Conservation (phyloP, 768 basidiomycete species). For the Coprinopsis cinerea region DNA sequence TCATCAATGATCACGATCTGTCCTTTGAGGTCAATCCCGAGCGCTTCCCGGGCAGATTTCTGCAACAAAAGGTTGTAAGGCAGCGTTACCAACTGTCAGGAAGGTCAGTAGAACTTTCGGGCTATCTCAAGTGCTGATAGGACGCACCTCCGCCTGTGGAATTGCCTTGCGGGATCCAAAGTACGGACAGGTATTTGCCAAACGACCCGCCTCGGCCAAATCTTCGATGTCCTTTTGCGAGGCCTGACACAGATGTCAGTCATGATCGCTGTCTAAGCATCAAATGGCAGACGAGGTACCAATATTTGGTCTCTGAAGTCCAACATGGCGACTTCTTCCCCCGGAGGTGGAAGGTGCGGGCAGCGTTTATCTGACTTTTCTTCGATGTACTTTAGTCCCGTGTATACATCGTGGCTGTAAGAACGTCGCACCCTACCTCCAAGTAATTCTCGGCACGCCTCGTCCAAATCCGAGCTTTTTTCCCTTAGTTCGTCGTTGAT, state of each 20-base stretch:
- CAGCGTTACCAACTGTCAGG: constrained; percentile 70
- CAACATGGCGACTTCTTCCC: constrained; percentile 65
- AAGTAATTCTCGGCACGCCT: constrained; percentile 78
- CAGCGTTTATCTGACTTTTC: constrained; percentile 69
- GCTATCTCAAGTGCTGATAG: neutral
- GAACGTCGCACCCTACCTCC: constrained; percentile 41
- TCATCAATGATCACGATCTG: constrained; percentile 93
- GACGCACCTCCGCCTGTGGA: constrained; percentile 77
- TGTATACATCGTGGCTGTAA: neutral
- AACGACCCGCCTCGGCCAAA: constrained; percentile 65
- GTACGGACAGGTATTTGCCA: constrained; percentile 79
- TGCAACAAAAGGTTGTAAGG: constrained; percentile 92
- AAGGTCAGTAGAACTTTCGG: neutral
- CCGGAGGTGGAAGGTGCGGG: constrained; percentile 63
- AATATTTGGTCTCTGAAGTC: constrained; percentile 86
- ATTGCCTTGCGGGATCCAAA: constrained; percentile 88
- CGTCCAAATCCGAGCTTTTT: constrained; percentile 70
- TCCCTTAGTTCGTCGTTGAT: constrained; percentile 76
- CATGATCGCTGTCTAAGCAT: neutral
- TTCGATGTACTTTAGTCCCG: constrained; percentile 17
- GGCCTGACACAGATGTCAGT: constrained; percentile 43
- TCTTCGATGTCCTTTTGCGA: constrained; percentile 94
- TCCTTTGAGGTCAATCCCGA: constrained; percentile 78
- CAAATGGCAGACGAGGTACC: constrained; percentile 33
- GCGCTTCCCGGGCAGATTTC: constrained; percentile 74